These are phyloP conservation scores for Biscogniauxia marginata DNA, from an alignment of 2,329 filamentous ascomycete species.

Conservation along the genomic window DNA sequence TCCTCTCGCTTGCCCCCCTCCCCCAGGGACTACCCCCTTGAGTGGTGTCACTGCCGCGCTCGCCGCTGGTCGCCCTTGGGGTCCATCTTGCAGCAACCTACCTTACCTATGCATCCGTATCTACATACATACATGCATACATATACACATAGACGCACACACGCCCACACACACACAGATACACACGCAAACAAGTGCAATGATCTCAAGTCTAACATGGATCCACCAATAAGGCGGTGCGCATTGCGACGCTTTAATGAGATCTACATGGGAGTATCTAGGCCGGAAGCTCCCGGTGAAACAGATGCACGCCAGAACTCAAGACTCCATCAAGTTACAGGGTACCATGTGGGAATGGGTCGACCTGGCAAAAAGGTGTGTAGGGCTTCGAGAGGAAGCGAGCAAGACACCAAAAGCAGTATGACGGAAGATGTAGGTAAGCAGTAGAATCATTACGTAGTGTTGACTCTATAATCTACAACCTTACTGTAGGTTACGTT, in stretches of 20 bases:
- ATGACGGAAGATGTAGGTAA: background rate
- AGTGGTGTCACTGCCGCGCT: background rate
- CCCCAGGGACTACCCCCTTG: background rate
- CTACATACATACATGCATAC: background rate
- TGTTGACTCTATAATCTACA: background rate
- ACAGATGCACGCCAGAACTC: background rate
- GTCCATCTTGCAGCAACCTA: background rate
- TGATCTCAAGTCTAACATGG: background rate
- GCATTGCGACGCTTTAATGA: background rate
- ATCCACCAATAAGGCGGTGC: background rate
- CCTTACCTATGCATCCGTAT: background rate
- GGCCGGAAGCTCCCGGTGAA: background rate
- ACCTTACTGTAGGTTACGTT: too few species aligned
- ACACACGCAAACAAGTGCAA: background rate
- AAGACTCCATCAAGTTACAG: background rate
- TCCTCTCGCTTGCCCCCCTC: too few species aligned
- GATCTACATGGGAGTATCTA: background rate
- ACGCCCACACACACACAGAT: background rate
- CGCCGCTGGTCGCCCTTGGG: background rate
- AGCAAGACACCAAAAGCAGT: background rate
- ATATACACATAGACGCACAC: background rate
- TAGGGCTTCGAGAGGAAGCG: background rate
- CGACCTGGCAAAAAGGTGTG: background rate
- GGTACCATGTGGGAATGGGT: background rate
- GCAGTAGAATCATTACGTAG: background rate